Evolutionary conservation across 2,329 filamentous ascomycete genomes (phyloP).

Genomic region (Ilyonectria sp.): DNA sequence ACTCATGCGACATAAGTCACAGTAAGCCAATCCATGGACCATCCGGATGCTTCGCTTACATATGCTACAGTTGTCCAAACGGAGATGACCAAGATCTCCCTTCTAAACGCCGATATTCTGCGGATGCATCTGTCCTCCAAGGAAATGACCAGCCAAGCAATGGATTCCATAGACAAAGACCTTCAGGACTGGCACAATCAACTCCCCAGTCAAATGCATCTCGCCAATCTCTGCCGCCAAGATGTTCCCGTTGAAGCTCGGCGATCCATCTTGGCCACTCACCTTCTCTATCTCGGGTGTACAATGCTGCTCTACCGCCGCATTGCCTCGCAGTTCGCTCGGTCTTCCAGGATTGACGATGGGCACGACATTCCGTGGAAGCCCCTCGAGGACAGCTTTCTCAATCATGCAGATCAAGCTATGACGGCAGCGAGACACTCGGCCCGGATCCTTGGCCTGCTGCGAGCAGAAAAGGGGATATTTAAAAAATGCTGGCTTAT

Average conservation of each 20-base stretch:
- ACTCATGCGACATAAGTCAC: not conserved
- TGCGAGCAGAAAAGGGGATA: not conserved
- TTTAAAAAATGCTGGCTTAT: slow-evolving; percentile 12
- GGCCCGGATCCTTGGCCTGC: not conserved
- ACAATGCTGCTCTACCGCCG: slow-evolving; percentile 4
- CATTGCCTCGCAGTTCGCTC: slow-evolving; percentile 1
- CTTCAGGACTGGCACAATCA: slow-evolving; percentile 3
- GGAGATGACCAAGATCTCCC: slow-evolving; percentile 9
- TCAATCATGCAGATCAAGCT: not conserved
- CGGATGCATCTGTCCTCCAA: slow-evolving; percentile 10
- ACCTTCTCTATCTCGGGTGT: not conserved
- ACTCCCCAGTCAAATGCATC: slow-evolving; percentile 1
- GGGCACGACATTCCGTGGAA: not conserved
- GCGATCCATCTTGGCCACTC: not conserved
- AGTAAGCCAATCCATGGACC: not conserved
- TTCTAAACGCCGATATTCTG: slow-evolving; percentile 9
- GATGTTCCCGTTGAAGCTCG: not conserved
- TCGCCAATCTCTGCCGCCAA: not conserved
- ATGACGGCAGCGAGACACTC: not conserved
- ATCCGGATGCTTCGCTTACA: not conserved
- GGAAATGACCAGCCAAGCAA: not conserved
- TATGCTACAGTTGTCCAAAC: slow-evolving; percentile 4
- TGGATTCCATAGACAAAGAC: slow-evolving; percentile 4
- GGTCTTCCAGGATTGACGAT: not conserved
- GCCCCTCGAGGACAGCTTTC: not conserved